phyloP scores from a whole-genome alignment of 139 green algal species.

The Coelastrella sp. region DNA sequence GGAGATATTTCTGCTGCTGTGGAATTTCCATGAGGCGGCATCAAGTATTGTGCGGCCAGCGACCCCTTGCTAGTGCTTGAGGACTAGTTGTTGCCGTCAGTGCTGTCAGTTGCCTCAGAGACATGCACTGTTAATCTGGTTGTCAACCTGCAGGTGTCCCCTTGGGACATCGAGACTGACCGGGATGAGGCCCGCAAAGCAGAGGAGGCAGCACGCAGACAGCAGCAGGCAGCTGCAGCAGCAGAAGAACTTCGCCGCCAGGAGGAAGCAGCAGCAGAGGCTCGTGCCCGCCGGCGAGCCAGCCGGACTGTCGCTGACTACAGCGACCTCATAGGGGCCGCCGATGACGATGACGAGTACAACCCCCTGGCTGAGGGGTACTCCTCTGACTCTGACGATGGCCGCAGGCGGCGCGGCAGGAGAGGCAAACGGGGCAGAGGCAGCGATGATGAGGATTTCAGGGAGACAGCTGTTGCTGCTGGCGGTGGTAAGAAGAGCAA shows the following conservation, averaged over 20 bases:
- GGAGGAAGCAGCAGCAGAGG: constrained; percentile 18
- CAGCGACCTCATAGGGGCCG: not conserved
- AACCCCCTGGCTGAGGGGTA: not conserved
- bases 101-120: no score
- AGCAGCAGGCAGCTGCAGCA: constrained; percentile 58
- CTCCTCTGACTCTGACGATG: not conserved
- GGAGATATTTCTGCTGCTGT: no score
- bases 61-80: no score
- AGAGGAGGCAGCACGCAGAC: constrained; percentile 41
- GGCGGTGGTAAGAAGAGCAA: constrained; percentile 15
- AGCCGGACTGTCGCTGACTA: constrained; percentile 7
- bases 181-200: constrained; percentile 66
- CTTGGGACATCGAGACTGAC: constrained; percentile 89
- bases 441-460: constrained; percentile 36
- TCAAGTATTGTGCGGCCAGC: no score
- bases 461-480: constrained; percentile 6
- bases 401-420: not conserved
- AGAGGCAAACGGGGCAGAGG: constrained; percentile 18
- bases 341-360: constrained; percentile 43
- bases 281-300: constrained; percentile 1
- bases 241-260: constrained; percentile 50
- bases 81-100: no score
- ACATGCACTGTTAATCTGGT: not conserved
- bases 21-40: no score
- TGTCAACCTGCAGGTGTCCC: constrained; percentile 60